A percentile compares a stretch with the other conserved stretches of the same genome.
These are phyloP conservation scores for Catunica adiposa DNA, from an alignment of 2,329 filamentous ascomycete species.

Conservation along the genomic window DNA sequence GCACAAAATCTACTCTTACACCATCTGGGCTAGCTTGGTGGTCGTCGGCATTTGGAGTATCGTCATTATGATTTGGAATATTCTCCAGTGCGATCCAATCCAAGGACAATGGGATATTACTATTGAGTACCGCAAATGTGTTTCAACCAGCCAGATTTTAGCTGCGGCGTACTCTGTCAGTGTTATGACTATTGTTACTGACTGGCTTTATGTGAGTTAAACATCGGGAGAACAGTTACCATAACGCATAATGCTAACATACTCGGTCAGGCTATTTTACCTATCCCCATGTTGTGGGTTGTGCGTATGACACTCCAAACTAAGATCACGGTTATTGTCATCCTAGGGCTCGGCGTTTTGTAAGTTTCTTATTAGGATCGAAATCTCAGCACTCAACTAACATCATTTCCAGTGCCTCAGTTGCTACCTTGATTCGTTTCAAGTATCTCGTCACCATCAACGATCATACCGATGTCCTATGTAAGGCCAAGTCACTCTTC, in stretches of 20 bases:
- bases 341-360: conserved; percentile 36
- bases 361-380: conserved; percentile 18
- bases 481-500: conserved; percentile 21
- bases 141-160: conserved; percentile 28
- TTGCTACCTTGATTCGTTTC: conserved; percentile 37
- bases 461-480: conserved; percentile 30
- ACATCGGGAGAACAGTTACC: neutral
- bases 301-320: conserved; percentile 36
- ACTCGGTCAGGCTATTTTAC: conserved; percentile 29
- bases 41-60: conserved; percentile 31
- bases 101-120: conserved; percentile 37
- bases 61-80: conserved; percentile 35
- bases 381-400: neutral
- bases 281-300: conserved; percentile 37
- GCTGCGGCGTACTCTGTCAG: conserved; percentile 35
- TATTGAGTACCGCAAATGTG: conserved; percentile 28
- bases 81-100: conserved; percentile 35
- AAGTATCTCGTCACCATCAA: conserved; percentile 31
- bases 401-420: conserved; percentile 27
- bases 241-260: neutral
- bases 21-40: conserved; percentile 29
- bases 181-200: conserved; percentile 35
- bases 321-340: conserved; percentile 33
- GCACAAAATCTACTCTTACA: conserved; percentile 30
- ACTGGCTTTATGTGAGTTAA: conserved; percentile 33